phyloP scores from a whole-genome alignment of 805 yeast species.

The Clavispora phyllophila region DNA sequence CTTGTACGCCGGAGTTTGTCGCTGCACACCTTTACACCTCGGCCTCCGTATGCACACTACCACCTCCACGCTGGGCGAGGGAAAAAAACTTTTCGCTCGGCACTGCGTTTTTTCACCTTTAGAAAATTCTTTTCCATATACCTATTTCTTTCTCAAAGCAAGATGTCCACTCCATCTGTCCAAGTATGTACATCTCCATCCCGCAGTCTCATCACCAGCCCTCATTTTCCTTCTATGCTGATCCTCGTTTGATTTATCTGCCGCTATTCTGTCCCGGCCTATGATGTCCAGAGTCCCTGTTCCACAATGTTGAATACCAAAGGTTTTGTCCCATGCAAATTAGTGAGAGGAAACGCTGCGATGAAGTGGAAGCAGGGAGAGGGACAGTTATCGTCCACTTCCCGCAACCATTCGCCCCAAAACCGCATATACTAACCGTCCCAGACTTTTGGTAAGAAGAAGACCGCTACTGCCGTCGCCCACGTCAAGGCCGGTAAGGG shows the following conservation, averaged over 20 bases:
- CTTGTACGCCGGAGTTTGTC: conserved; percentile 1
- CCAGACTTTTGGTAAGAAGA: conserved; percentile 99
- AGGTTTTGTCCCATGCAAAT: too few species aligned
- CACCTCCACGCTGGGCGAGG: conserved; percentile 1
- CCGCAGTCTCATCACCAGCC: neutral
- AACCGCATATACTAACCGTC: conserved; percentile 3
- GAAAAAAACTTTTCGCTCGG: conserved; percentile 13
- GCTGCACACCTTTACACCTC: conserved; percentile 7
- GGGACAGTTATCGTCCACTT: too few species aligned
- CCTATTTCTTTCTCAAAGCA: conserved; percentile 37
- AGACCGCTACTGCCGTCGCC: conserved; percentile 99
- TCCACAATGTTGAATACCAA: too few species aligned
- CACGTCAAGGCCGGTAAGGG: conserved; percentile 99
- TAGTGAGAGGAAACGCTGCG: too few species aligned
- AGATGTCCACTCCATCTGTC: conserved; percentile 80
- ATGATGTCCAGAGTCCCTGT: too few species aligned
- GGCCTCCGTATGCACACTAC: conserved; percentile 3
- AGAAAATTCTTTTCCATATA: conserved; percentile 24
- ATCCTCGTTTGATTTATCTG: neutral
- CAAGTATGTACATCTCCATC: conserved; percentile 56
- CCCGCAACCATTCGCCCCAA: too few species aligned
- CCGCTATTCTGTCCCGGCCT: neutral
- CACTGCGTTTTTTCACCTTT: conserved; percentile 6
- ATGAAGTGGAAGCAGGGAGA: too few species aligned
- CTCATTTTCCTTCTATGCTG: neutral